These are phyloP conservation scores for Decorospora gaudefroyi DNA, from an alignment of 2,329 filamentous ascomycete species.

Conservation along the genomic window DNA sequence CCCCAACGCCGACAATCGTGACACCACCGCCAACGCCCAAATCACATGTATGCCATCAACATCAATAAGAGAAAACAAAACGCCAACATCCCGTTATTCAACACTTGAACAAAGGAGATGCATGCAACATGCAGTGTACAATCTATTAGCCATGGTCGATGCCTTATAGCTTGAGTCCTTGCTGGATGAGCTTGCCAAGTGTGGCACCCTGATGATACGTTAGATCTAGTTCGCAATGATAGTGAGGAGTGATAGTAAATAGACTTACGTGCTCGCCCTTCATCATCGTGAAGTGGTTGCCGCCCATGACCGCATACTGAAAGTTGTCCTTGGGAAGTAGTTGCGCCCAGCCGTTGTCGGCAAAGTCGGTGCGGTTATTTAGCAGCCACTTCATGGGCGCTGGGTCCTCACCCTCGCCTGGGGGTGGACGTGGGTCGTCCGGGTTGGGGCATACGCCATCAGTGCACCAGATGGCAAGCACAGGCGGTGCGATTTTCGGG, in stretches of 20 bases:
- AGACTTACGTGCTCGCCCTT: constrained; percentile 59
- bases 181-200: constrained; percentile 52
- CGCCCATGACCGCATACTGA: constrained; percentile 67
- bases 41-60: constrained; percentile 15
- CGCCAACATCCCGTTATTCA: constrained; percentile 41
- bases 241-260: not conserved
- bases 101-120: constrained; percentile 44
- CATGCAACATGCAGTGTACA: constrained; percentile 33
- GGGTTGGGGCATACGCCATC: constrained; percentile 73
- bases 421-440: constrained; percentile 67
- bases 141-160: constrained; percentile 11
- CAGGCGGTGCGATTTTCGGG: constrained; percentile 62
- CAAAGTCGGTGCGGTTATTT: constrained; percentile 73
- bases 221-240: constrained; percentile 21
- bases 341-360: constrained; percentile 70
- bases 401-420: constrained; percentile 61
- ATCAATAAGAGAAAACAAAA: constrained; percentile 17
- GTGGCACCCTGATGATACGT: constrained; percentile 43
- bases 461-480: constrained; percentile 71
- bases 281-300: constrained; percentile 80
- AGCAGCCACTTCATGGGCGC: constrained; percentile 67
- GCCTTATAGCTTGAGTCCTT: constrained; percentile 47
- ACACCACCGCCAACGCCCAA: constrained; percentile 17
- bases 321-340: constrained; percentile 66
- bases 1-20: constrained; percentile 8